Conservation (phyloP, 169 alveolate genomes). For the Plasmodium yoelii region DNA sequence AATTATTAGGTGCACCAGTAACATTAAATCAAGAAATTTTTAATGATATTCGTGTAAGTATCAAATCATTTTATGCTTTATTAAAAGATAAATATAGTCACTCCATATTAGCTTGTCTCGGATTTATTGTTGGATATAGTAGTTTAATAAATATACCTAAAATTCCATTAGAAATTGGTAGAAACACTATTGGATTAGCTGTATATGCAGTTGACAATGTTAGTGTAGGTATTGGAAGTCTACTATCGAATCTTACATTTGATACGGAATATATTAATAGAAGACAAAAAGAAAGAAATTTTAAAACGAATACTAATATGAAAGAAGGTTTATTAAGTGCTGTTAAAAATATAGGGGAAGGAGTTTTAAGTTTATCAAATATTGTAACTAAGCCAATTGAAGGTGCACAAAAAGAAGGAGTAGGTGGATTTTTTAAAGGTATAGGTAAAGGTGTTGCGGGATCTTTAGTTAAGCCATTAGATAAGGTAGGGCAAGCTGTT, state of each 20-base stretch:
- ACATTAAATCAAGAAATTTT: conserved; percentile 87
- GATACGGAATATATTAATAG: conserved; percentile 92
- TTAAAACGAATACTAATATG: conserved; percentile 83
- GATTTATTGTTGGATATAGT: conserved; percentile 90
- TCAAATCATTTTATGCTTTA: conserved; percentile 85
- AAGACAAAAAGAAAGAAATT: conserved; percentile 84
- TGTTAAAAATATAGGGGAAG: conserved; percentile 91
- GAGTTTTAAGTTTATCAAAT: conserved; percentile 89
- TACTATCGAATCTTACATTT: conserved; percentile 90
- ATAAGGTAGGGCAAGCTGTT: conserved; percentile 93
- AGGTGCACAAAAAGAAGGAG: conserved; percentile 93
- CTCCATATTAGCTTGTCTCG: conserved; percentile 84
- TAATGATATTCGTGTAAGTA: conserved; percentile 83
- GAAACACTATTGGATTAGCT: conserved; percentile 90
- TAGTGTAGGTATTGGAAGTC: conserved; percentile 87
- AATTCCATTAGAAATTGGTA: conserved; percentile 90
- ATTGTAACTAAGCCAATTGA: conserved; percentile 93
- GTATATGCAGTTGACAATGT: conserved; percentile 92
- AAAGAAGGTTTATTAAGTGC: conserved; percentile 90
- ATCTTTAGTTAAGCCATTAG: conserved; percentile 93
- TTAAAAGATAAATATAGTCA: conserved; percentile 88
- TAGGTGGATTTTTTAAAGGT: conserved; percentile 92
- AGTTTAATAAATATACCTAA: conserved; percentile 91
- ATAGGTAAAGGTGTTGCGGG: conserved; percentile 93
- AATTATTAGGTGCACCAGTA: conserved; percentile 89